Evolutionary conservation across 192 early-diverging fungal genomes (phyloP), one percentile per base, ranked within the genome.

Genomic region (Glomus cerebriforme): DNA sequence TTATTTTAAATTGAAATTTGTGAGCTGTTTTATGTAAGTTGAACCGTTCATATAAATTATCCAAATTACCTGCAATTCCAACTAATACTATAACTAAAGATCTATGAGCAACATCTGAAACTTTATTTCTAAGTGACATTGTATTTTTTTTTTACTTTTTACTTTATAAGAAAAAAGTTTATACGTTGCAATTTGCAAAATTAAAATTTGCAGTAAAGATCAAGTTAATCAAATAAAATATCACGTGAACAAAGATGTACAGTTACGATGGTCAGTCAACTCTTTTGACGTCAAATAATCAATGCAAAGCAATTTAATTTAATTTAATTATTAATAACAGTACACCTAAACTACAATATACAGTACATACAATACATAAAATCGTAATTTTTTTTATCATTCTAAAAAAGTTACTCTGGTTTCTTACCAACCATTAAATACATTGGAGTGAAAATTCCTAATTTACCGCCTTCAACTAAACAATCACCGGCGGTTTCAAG

Each of bases 371-470:
- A n/a, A n/a, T n/a, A n/a, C n/a, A n/a, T n/a, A n/a, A n/a, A n/a
- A n/a, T n/a, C n/a, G n/a, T n/a, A n/a, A n/a, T n/a, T n/a, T n/a
- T n/a, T n/a, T n/a, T n/a, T n/a, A n/a, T n/a, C n/a, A n/a, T n/a
- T n/a, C n/a, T n/a, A n/a, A n/a, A n/a, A n/a, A n/a, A n/a, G n/a
- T n/a, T n/a, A n/a, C n/a, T n/a, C n/a, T n/a, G 92, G 93, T 83
- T 95, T 93, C 74, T 87, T 86, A 15, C 89, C 93, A 73, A 92
- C 90, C 47, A 95, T 91, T 75, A 94, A 92, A 87, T 92, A 98
- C 97, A 98, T 98, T 78, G 97, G 97, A 13, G 97, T 98, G 79
- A 98, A 97, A 65, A 98, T 84, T 67, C 93, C 88, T 79, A 90
- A 78, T 80, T 89, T 87, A 26, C 91, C 97, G 73, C 95, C 95